Conservation (phyloP, 2,329 filamentous ascomycete genomes). For the Fusarium siculi region DNA sequence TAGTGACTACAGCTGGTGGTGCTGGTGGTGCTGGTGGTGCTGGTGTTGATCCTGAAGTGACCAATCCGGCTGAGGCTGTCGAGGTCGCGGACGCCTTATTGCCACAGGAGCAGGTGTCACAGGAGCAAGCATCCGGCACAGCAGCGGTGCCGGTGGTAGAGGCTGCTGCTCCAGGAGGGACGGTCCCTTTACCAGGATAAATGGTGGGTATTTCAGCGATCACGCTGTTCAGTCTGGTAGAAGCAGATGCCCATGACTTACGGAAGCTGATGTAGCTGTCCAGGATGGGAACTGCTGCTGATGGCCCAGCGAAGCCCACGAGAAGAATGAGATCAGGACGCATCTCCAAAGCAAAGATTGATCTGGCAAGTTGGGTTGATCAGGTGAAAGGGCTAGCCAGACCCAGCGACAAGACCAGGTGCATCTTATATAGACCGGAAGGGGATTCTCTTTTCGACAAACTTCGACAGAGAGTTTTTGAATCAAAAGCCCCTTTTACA, state of each 20-base stretch:
- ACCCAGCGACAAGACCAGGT: not conserved
- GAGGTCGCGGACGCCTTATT: not conserved
- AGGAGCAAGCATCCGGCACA: not conserved
- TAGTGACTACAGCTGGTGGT: not conserved
- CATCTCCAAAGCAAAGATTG: not conserved
- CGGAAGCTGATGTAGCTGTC: not conserved
- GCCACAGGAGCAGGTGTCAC: not conserved
- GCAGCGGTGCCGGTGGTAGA: not conserved
- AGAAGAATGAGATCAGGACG: slow-evolving; percentile 10
- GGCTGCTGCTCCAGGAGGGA: not conserved
- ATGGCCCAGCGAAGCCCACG: slow-evolving; percentile 10
- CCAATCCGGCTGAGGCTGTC: not conserved
- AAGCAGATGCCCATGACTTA: slow-evolving; percentile 2
- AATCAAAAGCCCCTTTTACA: not conserved
- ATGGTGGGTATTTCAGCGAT: slow-evolving; percentile 1
- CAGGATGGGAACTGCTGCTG: slow-evolving; percentile 1
- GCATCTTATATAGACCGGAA: slow-evolving; percentile 4
- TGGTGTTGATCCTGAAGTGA: not conserved
- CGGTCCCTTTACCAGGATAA: not conserved
- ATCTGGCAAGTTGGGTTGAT: not conserved
- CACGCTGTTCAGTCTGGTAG: slow-evolving; percentile 11
- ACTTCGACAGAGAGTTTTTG: not conserved
- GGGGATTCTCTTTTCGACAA: not conserved
- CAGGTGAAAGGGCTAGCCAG: not conserved
- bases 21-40: not conserved